A percentile compares a stretch with the other conserved stretches of the same genome.
Evolutionary conservation across 2,329 filamentous ascomycete species (phyloP).

Genomic region (Talaromyces sp.): DNA sequence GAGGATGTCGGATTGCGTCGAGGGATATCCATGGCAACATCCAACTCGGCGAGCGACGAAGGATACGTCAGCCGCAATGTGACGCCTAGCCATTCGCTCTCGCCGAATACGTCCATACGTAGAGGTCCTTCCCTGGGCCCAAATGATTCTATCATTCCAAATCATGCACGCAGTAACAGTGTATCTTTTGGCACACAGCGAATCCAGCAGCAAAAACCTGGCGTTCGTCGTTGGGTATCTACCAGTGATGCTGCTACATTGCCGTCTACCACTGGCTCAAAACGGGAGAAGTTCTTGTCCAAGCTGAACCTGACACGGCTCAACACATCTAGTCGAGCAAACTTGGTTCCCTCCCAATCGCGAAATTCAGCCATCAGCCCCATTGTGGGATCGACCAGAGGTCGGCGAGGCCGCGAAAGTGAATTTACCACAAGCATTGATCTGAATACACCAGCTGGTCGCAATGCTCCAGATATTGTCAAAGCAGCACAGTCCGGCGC

Average conservation of each 20-base stretch:
- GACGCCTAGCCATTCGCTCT: slow-evolving; percentile 21
- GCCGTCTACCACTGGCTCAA: slow-evolving; percentile 22
- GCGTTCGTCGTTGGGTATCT: slow-evolving; percentile 26
- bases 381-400: slow-evolving; percentile 22
- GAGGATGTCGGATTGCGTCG: slow-evolving; percentile 13
- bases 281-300: slow-evolving; percentile 25
- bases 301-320: slow-evolving; percentile 23
- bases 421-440: slow-evolving; percentile 40
- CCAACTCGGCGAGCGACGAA: slow-evolving; percentile 28
- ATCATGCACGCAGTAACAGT: slow-evolving; percentile 25
- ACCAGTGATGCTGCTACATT: slow-evolving; percentile 15
- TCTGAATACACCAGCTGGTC: slow-evolving; percentile 30
- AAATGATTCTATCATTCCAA: slow-evolving; percentile 21
- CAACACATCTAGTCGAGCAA: slow-evolving; percentile 22
- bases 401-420: slow-evolving; percentile 26
- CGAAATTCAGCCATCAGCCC: slow-evolving; percentile 18
- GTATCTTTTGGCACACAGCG: slow-evolving; percentile 21
- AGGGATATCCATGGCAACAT: slow-evolving; percentile 22
- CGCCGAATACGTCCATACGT: slow-evolving; percentile 15
- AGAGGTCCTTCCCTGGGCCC: slow-evolving; percentile 23
- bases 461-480: slow-evolving; percentile 35
- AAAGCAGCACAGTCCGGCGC: slow-evolving; percentile 39
- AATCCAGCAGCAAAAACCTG: slow-evolving; percentile 11
- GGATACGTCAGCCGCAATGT: slow-evolving; percentile 29
- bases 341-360: slow-evolving; percentile 17